phyloP scores from a whole-genome alignment of 1,139 yeast genomes.

The Yamadazyma diddensiae region DNA sequence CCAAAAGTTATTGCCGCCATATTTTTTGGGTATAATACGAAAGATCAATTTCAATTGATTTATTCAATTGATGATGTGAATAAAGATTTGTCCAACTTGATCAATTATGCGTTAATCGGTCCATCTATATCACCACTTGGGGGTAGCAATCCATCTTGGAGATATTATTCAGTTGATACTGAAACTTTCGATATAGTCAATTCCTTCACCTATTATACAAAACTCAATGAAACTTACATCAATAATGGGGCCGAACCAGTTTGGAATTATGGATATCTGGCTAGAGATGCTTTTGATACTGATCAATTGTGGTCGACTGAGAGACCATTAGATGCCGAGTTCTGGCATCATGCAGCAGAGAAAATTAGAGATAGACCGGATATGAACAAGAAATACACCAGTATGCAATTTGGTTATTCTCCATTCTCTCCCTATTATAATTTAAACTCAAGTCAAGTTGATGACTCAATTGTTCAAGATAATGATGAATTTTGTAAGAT shows the following conservation, averaged over 20 bases:
- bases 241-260: constrained; percentile 29
- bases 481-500: constrained; percentile 21
- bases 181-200: constrained; percentile 27
- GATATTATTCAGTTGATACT: constrained; percentile 30
- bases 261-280: constrained; percentile 29
- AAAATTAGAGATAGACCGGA: constrained; percentile 16
- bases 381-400: constrained; percentile 14
- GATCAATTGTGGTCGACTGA: constrained; percentile 25
- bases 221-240: constrained; percentile 25
- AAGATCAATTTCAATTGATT: constrained; percentile 25
- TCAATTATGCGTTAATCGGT: constrained; percentile 28
- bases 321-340: constrained; percentile 24
- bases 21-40: constrained; percentile 27
- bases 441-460: constrained; percentile 1
- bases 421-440: constrained; percentile 14
- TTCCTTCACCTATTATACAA: constrained; percentile 28
- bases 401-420: constrained; percentile 14
- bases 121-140: constrained; percentile 29
- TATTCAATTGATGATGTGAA: constrained; percentile 21
- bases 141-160: constrained; percentile 32
- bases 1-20: constrained; percentile 33
- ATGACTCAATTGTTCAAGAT: constrained; percentile 8
- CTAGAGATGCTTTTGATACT: constrained; percentile 28
- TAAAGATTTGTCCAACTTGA: constrained; percentile 17
- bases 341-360: constrained; percentile 22